Evolutionary conservation across 2,329 filamentous ascomycete species (phyloP).

Genomic region (Fusarium albosuccineum): DNA sequence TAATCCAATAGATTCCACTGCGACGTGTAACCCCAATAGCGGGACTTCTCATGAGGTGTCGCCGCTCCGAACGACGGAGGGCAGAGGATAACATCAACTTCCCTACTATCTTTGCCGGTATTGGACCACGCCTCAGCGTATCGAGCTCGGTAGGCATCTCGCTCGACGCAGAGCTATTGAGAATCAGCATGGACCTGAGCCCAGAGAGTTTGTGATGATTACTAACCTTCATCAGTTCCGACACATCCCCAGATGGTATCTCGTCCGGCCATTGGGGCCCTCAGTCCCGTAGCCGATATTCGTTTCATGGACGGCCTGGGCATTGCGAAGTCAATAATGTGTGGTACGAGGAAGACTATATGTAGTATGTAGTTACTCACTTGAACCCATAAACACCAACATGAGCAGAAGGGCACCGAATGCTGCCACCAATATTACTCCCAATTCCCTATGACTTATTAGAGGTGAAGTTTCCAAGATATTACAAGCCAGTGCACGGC

Average conservation of each 20-base stretch:
- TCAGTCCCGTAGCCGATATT: background rate
- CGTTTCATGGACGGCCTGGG: background rate
- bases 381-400: constrained; percentile 24
- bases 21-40: constrained; percentile 72
- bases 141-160: background rate
- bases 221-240: background rate
- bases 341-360: too few relatives aligned
- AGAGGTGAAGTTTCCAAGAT: background rate
- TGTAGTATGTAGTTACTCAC: background rate
- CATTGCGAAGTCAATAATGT: background rate
- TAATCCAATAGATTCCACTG: constrained; percentile 77
- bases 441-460: constrained; percentile 47
- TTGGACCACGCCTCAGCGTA: background rate
- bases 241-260: constrained; percentile 50
- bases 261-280: constrained; percentile 42
- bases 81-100: constrained; percentile 15
- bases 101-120: background rate
- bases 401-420: constrained; percentile 37
- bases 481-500: background rate
- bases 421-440: constrained; percentile 58
- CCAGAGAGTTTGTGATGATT: background rate
- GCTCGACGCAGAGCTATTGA: background rate
- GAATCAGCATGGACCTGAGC: background rate
- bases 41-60: constrained; percentile 40
- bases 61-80: constrained; percentile 15